Evolutionary conservation across 352 stramenopile species (phyloP), one percentile per base, ranked within the genome.

Genomic region (Phytophthora boehmeriae): DNA sequence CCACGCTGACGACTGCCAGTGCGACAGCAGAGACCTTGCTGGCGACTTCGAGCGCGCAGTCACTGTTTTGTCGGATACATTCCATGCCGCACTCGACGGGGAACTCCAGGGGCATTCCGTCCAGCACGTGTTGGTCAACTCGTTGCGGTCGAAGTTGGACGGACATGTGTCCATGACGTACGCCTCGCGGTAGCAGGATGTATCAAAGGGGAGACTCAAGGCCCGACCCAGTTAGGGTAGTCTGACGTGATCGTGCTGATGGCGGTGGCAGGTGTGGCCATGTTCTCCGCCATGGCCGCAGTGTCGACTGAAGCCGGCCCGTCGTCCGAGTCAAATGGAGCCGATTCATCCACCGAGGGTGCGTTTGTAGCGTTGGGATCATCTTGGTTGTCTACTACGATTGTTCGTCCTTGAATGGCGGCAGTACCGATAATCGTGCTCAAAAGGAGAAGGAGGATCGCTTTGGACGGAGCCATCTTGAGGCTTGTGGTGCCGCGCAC

Each of bases 71-170:
- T 14, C 56, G 68, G 39, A 81, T 49, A 42, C 74, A 83, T 50
- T 83, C 67, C 70, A 75, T 70, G 42, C 63, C 74, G 28, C 74
- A 83, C 38, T 73, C 55, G 17, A 81, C 68, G 5, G 73, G 73
- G 61, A 76, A 81, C 38, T 78, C 70, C 22, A 81, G 3, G 71
- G 71, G 39, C 71, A 80, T 47, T 74, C 48, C 8, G 66, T 54
- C 70, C 70, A 78, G 54, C 70, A 78, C 20, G 70, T 72, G 6
- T 44, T 53, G 28, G 73, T 32, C 5, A 22, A 3, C 5, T 71
- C 62, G 36, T 75, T 58, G 17, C 49, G 68, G 13, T 57, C 38
- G 58, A 68, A 78, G 22, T 61, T 59, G 5, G 25, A 22, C 2
- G 60, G 52, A 42, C 69, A 78, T 0, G 27, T 34, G 43, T 72